Conservation (phyloP, 129 eudicot species). For the Flaveria bidentis region DNA sequence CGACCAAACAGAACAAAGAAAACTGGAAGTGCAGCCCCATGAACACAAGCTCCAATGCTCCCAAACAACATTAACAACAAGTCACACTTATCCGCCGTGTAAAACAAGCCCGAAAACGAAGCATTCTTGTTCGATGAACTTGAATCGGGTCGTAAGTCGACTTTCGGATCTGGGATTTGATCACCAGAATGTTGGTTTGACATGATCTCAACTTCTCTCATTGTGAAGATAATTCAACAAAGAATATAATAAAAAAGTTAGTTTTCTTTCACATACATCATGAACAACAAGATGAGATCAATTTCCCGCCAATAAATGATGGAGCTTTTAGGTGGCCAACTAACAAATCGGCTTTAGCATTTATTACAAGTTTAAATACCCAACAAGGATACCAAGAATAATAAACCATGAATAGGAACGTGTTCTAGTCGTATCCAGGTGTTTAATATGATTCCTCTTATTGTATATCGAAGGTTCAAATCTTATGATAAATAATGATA, state of each 20-base stretch:
- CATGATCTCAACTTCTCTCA: slow-evolving; percentile 58
- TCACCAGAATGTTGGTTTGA: slow-evolving; percentile 30
- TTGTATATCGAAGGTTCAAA: no score
- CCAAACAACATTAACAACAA: slow-evolving; percentile 73
- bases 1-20: slow-evolving; percentile 78
- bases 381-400: neutral
- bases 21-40: slow-evolving; percentile 82
- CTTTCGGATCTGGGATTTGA: slow-evolving; percentile 27
- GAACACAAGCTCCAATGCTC: slow-evolving; percentile 70
- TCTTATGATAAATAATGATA: no score
- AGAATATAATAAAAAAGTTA: neutral
- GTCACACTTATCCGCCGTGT: slow-evolving; percentile 70
- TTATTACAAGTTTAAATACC: slow-evolving; percentile 5
- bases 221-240: slow-evolving; percentile 18
- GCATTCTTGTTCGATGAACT: slow-evolving; percentile 30
- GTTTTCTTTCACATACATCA: slow-evolving; percentile 29
- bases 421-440: no score
- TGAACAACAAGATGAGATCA: slow-evolving; percentile 17
- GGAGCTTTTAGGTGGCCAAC: slow-evolving; percentile 51
- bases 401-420: no score
- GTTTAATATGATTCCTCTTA: no score
- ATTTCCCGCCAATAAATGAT: slow-evolving; percentile 46
- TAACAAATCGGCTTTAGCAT: slow-evolving; percentile 34
- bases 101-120: slow-evolving; percentile 55
- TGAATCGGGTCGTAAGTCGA: slow-evolving; percentile 36